phyloP scores from a whole-genome alignment of 352 stramenopile genomes.

The Thalassiosira exigua region DNA sequence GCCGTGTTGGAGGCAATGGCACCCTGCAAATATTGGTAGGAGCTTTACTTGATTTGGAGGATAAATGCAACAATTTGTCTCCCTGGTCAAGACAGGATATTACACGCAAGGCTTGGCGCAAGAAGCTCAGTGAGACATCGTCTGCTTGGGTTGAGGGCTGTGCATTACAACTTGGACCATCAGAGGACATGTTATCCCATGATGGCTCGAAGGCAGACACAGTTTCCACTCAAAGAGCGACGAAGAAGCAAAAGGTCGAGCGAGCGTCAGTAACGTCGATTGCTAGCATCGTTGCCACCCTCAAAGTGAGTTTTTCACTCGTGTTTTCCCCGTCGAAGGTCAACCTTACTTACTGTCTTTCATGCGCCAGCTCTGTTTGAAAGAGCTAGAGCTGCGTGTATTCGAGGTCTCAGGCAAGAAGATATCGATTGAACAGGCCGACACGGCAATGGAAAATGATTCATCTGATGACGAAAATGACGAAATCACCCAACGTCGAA shows the following conservation, averaged over 20 bases:
- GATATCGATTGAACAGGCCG: constrained; percentile 67
- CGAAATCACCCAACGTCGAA: constrained; percentile 49
- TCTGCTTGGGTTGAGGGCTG: constrained; percentile 65
- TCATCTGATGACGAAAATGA: constrained; percentile 60
- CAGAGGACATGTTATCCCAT: constrained; percentile 24
- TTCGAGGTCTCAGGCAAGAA: constrained; percentile 67
- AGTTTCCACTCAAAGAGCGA: constrained; percentile 13
- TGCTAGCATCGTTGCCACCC: constrained; percentile 28
- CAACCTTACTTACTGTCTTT: too few relatives aligned
- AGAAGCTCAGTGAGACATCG: constrained; percentile 60
- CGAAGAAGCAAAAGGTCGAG: constrained; percentile 48
- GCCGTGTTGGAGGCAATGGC: constrained; percentile 72
- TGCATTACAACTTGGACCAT: constrained; percentile 47
- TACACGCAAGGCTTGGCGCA: constrained; percentile 63
- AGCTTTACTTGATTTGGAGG: constrained; percentile 72
- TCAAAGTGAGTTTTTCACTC: constrained; percentile 35
- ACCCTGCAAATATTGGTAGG: constrained; percentile 67
- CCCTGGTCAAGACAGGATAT: constrained; percentile 60
- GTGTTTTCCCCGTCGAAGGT: too few relatives aligned
- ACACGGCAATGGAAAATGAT: constrained; percentile 70
- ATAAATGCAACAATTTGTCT: constrained; percentile 65
- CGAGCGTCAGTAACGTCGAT: constrained; percentile 21
- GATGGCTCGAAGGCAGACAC: constrained; percentile 13
- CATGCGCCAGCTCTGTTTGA: constrained; percentile 29
- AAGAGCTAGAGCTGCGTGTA: constrained; percentile 46